Percentiles rank a stretch among this genome's conserved stretches.
phyloP scores from a whole-genome alignment of 2,329 filamentous ascomycete genomes.

The Dactylellina sp. region DNA sequence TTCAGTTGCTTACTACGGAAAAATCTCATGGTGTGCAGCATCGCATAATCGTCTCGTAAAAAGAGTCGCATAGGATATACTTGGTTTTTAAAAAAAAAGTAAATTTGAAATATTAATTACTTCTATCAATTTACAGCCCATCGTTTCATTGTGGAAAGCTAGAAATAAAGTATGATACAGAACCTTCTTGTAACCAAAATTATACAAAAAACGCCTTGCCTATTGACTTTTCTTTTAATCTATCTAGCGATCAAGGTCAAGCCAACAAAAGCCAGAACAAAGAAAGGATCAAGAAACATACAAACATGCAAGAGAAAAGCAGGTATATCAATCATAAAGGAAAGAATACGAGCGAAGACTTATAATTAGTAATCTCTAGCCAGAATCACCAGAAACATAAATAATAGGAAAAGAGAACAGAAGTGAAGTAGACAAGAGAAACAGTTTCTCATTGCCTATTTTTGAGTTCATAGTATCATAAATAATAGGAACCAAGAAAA shows the following conservation, averaged over 20 bases:
- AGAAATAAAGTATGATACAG: slow-evolving; percentile 24
- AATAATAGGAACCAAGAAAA: slow-evolving; percentile 1
- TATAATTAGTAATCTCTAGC: slow-evolving; percentile 16
- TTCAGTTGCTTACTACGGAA: too few species aligned
- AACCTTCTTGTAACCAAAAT: slow-evolving; percentile 7
- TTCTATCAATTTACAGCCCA: slow-evolving; percentile 9
- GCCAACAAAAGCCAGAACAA: slow-evolving; percentile 2
- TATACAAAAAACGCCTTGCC: slow-evolving; percentile 29
- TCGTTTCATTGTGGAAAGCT: slow-evolving; percentile 14
- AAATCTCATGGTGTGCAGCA: too few species aligned
- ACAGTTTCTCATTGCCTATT: background rate
- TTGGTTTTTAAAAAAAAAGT: too few species aligned
- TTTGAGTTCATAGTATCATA: background rate
- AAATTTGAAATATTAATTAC: slow-evolving; percentile 2
- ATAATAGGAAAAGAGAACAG: background rate
- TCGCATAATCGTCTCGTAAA: too few species aligned
- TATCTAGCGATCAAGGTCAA: slow-evolving; percentile 18
- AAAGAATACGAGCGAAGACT: background rate
- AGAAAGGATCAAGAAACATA: background rate
- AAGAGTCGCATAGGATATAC: too few species aligned
- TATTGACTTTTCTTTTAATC: background rate
- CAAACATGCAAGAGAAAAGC: slow-evolving; percentile 2
- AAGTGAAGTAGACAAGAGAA: background rate
- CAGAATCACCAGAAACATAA: background rate
- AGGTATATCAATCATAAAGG: background rate